Evolutionary conservation across 306 rosid genomes (phyloP), one percentile per base, ranked within the genome.

Genomic region (Cyamopsis tetragonoloba): DNA sequence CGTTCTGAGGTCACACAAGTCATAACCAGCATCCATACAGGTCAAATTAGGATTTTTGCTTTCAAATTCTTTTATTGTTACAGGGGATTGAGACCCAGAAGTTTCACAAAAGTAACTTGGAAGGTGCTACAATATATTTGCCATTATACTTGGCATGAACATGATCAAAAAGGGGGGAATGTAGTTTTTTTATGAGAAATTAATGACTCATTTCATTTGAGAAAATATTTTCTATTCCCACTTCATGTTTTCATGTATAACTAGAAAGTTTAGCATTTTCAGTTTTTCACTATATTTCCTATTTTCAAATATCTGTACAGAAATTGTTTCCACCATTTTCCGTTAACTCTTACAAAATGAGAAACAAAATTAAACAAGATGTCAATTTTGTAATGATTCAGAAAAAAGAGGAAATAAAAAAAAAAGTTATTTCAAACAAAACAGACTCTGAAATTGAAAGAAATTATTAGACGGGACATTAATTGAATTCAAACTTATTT

Each of bases 371-470:
- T n/a, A n/a, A n/a, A n/a, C n/a, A n/a, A n/a, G n/a, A n/a, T n/a
- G n/a, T n/a, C n/a, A n/a, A n/a, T n/a, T n/a, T n/a, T n/a, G n/a
- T n/a, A n/a, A n/a, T n/a, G n/a, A n/a, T n/a, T n/a, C n/a, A n/a
- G n/a, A n/a, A n/a, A n/a, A n/a, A 11, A 34, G 23, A 62, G 19
- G 20, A 77, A 43, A 76, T 20, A 49, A 28, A 59, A 59, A 20
- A 19, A 14, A 19, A 26, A 48, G 38, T 15, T 2, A 47, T n/a
- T n/a, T n/a, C n/a, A n/a, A n/a, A n/a, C n/a, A n/a, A n/a, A n/a
- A n/a, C n/a, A n/a, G n/a, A n/a, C n/a, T n/a, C n/a, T n/a, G n/a
- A 14, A 32, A 41, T 14, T 30, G 4, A 20, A 10, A 38, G 22
- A 26, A 53, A 70, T 32, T 51, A 50, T 24, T 42, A 28, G 7